Percentiles rank a stretch among this genome's conserved stretches.
These are phyloP conservation scores for Plectosphaerella sp. DNA, from an alignment of 2,329 filamentous ascomycete genomes.

Conservation along the genomic window DNA sequence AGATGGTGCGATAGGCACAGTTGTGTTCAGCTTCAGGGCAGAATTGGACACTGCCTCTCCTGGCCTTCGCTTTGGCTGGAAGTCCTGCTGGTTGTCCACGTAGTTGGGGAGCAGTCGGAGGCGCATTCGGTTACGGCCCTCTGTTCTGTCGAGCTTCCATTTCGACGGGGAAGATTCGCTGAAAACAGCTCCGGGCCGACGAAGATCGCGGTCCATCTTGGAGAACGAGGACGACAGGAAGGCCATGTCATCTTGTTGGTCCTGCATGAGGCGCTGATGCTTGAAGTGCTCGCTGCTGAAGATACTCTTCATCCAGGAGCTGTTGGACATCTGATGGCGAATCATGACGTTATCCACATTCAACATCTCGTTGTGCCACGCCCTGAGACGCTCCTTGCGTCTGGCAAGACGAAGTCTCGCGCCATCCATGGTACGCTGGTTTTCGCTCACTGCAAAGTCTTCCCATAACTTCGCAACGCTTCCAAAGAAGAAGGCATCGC, in stretches of 20 bases:
- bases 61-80: slow-evolving; percentile 74
- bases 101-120: slow-evolving; percentile 80
- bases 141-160: slow-evolving; percentile 94
- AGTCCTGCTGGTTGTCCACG: slow-evolving; percentile 63
- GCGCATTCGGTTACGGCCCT: slow-evolving; percentile 93
- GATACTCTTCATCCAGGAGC: slow-evolving; percentile 93
- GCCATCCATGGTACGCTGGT: slow-evolving; percentile 72
- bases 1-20: slow-evolving; percentile 8
- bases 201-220: slow-evolving; percentile 74
- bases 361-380: slow-evolving; percentile 70
- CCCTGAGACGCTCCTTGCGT: slow-evolving; percentile 75
- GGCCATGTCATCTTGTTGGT: slow-evolving; percentile 83
- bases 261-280: slow-evolving; percentile 82
- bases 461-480: slow-evolving; percentile 82
- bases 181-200: slow-evolving; percentile 76
- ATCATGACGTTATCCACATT: slow-evolving; percentile 67
- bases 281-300: slow-evolving; percentile 89
- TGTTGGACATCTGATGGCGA: slow-evolving; percentile 82
- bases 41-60: slow-evolving; percentile 7
- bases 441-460: slow-evolving; percentile 78
- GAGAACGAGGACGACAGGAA: slow-evolving; percentile 73
- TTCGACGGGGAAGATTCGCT: slow-evolving; percentile 60
- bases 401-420: slow-evolving; percentile 66
- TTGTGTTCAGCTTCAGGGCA: slow-evolving; percentile 14
- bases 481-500: slow-evolving; percentile 80